Evolutionary conservation across 2,329 filamentous ascomycete species (phyloP).

Genomic region (Microcera coccophila): DNA sequence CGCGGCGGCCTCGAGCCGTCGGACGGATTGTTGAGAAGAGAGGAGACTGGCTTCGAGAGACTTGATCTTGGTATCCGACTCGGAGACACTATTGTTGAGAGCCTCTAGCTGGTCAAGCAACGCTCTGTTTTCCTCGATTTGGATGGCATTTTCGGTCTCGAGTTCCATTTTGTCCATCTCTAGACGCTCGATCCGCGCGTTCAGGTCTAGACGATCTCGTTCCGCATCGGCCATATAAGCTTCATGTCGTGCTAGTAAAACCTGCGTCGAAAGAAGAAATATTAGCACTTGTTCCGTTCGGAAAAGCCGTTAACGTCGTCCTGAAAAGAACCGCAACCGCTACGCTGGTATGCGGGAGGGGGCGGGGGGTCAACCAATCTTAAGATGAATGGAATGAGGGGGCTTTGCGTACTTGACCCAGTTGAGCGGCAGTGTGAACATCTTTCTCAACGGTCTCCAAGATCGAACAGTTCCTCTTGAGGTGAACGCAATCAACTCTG

Average conservation of each 20-base stretch:
- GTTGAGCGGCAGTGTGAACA: conserved; percentile 76
- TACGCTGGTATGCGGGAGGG: conserved; percentile 21
- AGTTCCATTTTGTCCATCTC: conserved; percentile 70
- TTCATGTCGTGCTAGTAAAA: conserved; percentile 86
- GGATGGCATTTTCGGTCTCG: conserved; percentile 71
- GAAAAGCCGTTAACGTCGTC: conserved; percentile 11
- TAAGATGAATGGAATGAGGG: conserved; percentile 16
- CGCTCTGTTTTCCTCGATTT: conserved; percentile 76
- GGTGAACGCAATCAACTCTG: conserved; percentile 69
- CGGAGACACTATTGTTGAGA: conserved; percentile 72
- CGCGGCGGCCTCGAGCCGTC: conserved; percentile 69
- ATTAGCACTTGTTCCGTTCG: conserved; percentile 62
- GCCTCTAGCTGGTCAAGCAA: conserved; percentile 81
- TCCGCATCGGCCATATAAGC: conserved; percentile 91
- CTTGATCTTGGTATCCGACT: conserved; percentile 77
- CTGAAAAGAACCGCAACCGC: conserved; percentile 1
- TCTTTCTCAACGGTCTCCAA: conserved; percentile 82
- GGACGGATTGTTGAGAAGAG: conserved; percentile 72
- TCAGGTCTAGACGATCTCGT: conserved; percentile 72
- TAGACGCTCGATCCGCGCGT: conserved; percentile 67
- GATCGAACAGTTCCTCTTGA: conserved; percentile 74
- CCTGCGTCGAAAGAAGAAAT: conserved; percentile 64
- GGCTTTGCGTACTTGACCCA: conserved; percentile 78
- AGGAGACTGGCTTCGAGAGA: conserved; percentile 72
- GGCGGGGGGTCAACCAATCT: background rate